phyloP scores from a whole-genome alignment of 1,139 yeast genomes.

The Hemisphaericaspora xylanilytica region DNA sequence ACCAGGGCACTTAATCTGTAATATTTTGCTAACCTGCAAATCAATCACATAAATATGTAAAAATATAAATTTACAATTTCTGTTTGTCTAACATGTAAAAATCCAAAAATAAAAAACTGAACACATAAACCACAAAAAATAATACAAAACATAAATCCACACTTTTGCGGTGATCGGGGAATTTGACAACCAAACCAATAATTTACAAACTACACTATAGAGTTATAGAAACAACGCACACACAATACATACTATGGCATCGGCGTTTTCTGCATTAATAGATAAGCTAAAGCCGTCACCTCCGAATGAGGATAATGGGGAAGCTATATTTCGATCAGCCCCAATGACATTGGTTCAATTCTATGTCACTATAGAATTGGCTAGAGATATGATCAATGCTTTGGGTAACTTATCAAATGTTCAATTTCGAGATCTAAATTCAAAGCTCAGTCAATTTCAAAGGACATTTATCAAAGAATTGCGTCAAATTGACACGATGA shows the following conservation, averaged over 20 bases:
- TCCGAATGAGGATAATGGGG: constrained; percentile 10
- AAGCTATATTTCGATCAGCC: constrained; percentile 64
- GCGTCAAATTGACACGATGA: constrained; percentile 46
- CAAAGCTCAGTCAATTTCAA: constrained; percentile 77
- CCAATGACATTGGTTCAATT: constrained; percentile 92
- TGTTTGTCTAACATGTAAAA: background rate
- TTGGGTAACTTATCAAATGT: constrained; percentile 80
- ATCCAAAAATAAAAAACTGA: no score
- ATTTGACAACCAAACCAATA: no score
- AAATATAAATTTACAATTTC: no score
- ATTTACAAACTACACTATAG: no score
- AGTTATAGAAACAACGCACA: background rate
- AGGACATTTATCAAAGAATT: constrained; percentile 83
- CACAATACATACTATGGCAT: background rate
- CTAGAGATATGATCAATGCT: constrained; percentile 79
- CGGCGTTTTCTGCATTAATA: background rate
- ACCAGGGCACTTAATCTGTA: background rate
- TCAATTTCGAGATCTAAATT: constrained; percentile 88
- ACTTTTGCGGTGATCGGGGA: no score
- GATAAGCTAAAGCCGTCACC: background rate
- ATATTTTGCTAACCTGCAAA: background rate
- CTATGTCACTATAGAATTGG: constrained; percentile 86
- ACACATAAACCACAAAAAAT: background rate
- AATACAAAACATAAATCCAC: no score
- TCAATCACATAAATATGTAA: background rate